These are phyloP conservation scores for Seiridium cupressi DNA, from an alignment of 2,329 filamentous ascomycete genomes.

Conservation along the genomic window DNA sequence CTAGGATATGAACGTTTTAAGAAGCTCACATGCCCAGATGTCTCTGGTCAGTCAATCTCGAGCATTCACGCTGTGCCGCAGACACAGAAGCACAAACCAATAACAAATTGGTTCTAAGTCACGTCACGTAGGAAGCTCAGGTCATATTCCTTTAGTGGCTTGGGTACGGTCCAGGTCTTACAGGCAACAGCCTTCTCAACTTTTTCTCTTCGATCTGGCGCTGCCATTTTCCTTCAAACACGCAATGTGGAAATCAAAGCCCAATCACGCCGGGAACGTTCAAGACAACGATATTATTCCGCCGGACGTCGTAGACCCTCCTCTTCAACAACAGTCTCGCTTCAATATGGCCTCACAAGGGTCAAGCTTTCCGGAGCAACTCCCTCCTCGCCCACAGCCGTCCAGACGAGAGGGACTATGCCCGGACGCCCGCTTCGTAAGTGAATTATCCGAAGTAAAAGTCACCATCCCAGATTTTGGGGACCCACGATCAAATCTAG, in stretches of 20 bases:
- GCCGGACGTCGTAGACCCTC: slow-evolving; percentile 4
- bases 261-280: not conserved
- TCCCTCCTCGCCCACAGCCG: not conserved
- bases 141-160: not conserved
- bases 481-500: too few relatives aligned
- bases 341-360: not conserved
- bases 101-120: not conserved
- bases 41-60: too few relatives aligned
- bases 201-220: too few relatives aligned
- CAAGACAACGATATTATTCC: slow-evolving; percentile 3
- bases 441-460: not conserved
- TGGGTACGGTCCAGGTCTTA: too few relatives aligned
- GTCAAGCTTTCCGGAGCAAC: not conserved
- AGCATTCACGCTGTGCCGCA: not conserved
- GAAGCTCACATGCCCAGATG: too few relatives aligned
- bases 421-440: slow-evolving; percentile 3
- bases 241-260: not conserved
- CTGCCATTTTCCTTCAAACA: not conserved
- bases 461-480: too few relatives aligned
- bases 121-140: not conserved
- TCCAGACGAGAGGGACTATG: not conserved
- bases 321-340: not conserved
- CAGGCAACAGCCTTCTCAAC: too few relatives aligned
- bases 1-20: too few relatives aligned
- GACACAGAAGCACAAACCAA: not conserved